A percentile compares a stretch with the other conserved stretches of the same genome.
Conservation (phyloP, 1,139 yeast genomes). For the Sugiyamaella japonica region DNA sequence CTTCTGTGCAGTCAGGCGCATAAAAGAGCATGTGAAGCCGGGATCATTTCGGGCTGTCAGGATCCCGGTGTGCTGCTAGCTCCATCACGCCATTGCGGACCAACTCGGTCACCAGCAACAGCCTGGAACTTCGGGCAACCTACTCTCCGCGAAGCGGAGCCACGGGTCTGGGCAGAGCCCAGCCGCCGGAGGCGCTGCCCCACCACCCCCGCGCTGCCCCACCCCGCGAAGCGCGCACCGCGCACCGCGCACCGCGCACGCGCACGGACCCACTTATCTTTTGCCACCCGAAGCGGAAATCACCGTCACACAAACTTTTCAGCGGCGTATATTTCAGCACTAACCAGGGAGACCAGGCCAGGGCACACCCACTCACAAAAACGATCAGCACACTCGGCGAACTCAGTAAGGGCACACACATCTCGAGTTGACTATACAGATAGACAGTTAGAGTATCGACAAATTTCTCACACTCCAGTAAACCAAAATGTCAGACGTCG, state of each 20-base stretch:
- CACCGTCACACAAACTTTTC: background rate
- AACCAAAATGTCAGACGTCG: constrained; percentile 35
- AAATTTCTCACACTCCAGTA: constrained; percentile 11
- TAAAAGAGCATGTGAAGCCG: background rate
- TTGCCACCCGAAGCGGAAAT: background rate
- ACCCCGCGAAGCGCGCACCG: too few relatives aligned
- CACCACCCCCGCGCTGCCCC: too few relatives aligned
- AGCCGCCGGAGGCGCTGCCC: background rate
- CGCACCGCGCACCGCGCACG: background rate
- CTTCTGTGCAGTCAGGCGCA: background rate
- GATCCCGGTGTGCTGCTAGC: background rate
- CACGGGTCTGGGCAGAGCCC: background rate
- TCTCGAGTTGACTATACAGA: constrained; percentile 1
- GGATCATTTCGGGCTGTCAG: background rate
- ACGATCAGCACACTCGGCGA: background rate
- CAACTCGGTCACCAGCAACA: too few relatives aligned
- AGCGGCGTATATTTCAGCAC: background rate
- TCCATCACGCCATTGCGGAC: background rate
- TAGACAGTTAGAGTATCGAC: constrained; percentile 5
- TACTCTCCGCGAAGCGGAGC: too few relatives aligned
- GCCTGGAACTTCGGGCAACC: too few relatives aligned
- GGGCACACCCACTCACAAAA: constrained; percentile 2
- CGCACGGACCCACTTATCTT: background rate
- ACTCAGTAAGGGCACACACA: background rate
- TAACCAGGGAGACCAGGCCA: too few relatives aligned